phyloP scores from a whole-genome alignment of 2,329 filamentous ascomycete species.

The Nothopassalora personata region DNA sequence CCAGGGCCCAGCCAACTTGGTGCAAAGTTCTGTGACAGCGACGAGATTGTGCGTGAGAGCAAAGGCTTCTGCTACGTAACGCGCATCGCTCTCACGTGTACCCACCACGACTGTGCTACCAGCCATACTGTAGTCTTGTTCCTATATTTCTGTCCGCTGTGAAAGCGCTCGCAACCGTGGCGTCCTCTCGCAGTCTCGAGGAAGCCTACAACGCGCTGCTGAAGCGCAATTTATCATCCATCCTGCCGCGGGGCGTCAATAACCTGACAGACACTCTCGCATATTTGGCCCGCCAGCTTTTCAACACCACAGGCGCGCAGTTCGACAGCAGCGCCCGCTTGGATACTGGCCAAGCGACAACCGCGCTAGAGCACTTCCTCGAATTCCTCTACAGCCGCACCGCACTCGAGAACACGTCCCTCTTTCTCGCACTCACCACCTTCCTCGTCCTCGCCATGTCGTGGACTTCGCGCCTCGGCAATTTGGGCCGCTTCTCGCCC shows the following conservation, averaged over 20 bases:
- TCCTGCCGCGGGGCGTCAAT: constrained; percentile 4
- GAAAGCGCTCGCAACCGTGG: constrained; percentile 23
- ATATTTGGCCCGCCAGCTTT: constrained; percentile 11
- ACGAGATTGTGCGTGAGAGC: not conserved
- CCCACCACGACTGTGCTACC: not conserved
- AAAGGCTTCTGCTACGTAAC: constrained; percentile 1
- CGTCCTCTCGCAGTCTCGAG: constrained; percentile 22
- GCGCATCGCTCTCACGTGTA: constrained; percentile 4
- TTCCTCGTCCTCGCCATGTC: constrained; percentile 39
- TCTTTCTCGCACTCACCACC: constrained; percentile 31
- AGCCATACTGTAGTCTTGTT: constrained; percentile 3
- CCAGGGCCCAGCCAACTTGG: not conserved
- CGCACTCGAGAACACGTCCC: constrained; percentile 28
- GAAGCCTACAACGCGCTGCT: constrained; percentile 15
- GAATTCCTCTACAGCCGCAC: constrained; percentile 25
- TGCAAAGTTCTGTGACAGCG: constrained; percentile 3
- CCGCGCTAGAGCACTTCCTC: constrained; percentile 15
- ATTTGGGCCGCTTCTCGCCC: constrained; percentile 45
- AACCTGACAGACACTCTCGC: constrained; percentile 17
- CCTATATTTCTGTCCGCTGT: not conserved
- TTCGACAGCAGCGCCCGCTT: not conserved
- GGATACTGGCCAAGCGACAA: constrained; percentile 4
- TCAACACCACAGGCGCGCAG: constrained; percentile 5
- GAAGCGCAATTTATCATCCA: constrained; percentile 12
- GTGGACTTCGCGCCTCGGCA: constrained; percentile 44